phyloP scores from a whole-genome alignment of 768 basidiomycete genomes.

The Holtermanniella nyarrowii region DNA sequence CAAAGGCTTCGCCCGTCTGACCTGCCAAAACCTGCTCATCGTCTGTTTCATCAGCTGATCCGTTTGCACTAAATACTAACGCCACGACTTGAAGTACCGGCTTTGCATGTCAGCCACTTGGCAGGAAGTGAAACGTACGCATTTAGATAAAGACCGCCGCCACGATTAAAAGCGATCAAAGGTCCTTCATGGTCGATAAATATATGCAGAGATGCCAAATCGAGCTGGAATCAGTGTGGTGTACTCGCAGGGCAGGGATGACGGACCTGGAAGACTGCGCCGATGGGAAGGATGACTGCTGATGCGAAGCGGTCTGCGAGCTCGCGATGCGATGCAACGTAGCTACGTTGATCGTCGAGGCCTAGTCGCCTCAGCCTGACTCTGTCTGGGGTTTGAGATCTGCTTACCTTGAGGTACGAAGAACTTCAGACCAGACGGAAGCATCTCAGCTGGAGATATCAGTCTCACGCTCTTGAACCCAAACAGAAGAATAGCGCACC shows the following conservation, averaged over 20 bases:
- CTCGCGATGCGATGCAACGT: constrained; percentile 48
- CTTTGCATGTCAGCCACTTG: constrained; percentile 35
- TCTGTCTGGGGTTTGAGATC: background rate
- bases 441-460: background rate
- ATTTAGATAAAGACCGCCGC: constrained; percentile 79
- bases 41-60: constrained; percentile 45
- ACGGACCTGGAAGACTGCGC: constrained; percentile 53
- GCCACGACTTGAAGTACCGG: constrained; percentile 76
- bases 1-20: constrained; percentile 54
- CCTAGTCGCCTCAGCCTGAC: constrained; percentile 44
- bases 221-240: constrained; percentile 43
- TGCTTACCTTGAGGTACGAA: constrained; percentile 24
- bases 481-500: too few species aligned
- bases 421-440: constrained; percentile 9
- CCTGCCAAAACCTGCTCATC: constrained; percentile 56
- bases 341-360: constrained; percentile 47
- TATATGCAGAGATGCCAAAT: constrained; percentile 64
- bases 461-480: constrained; percentile 11
- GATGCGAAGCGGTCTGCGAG: constrained; percentile 56
- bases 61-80: constrained; percentile 47
- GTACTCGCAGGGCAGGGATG: background rate
- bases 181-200: constrained; percentile 75
- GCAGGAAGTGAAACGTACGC: constrained; percentile 17
- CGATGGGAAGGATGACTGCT: constrained; percentile 53
- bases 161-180: constrained; percentile 85